phyloP scores from a whole-genome alignment of 345 rosid species.

The Acer negundo region DNA sequence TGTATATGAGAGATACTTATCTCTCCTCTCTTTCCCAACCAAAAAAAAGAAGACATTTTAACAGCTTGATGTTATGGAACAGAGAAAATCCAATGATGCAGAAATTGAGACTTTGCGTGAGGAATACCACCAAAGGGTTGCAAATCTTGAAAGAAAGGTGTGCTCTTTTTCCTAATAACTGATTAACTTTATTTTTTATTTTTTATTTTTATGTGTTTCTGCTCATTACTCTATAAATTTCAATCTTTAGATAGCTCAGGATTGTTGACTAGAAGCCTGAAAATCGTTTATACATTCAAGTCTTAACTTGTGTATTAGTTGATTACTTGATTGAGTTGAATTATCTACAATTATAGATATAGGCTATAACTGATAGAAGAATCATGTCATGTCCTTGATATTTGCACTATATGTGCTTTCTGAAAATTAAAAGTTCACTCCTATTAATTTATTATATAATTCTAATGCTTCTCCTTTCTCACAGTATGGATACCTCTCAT shows the following conservation, averaged over 20 bases:
- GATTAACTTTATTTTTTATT: no score
- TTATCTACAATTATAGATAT: not conserved
- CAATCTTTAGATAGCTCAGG: not conserved
- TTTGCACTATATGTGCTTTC: not conserved
- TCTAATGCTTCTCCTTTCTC: not conserved
- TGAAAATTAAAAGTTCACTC: not conserved
- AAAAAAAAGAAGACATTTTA: conserved; percentile 11
- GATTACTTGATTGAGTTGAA: not conserved
- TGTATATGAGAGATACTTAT: not conserved
- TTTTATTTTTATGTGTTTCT: not conserved
- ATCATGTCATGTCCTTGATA: not conserved
- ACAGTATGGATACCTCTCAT: not conserved
- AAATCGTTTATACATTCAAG: not conserved
- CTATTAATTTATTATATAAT: no score
- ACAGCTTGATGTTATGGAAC: conserved; percentile 38
- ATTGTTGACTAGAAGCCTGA: not conserved
- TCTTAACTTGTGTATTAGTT: not conserved
- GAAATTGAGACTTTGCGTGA: conserved; percentile 96
- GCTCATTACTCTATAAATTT: not conserved
- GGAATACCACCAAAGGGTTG: conserved; percentile 97
- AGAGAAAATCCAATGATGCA: conserved; percentile 88
- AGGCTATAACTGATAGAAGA: not conserved
- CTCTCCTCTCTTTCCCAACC: not conserved
- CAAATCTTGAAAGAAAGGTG: conserved; percentile 95
- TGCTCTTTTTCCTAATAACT: not conserved